phyloP scores from a whole-genome alignment of 2,329 filamentous ascomycete species.

The Arthrobotrys megalospora region DNA sequence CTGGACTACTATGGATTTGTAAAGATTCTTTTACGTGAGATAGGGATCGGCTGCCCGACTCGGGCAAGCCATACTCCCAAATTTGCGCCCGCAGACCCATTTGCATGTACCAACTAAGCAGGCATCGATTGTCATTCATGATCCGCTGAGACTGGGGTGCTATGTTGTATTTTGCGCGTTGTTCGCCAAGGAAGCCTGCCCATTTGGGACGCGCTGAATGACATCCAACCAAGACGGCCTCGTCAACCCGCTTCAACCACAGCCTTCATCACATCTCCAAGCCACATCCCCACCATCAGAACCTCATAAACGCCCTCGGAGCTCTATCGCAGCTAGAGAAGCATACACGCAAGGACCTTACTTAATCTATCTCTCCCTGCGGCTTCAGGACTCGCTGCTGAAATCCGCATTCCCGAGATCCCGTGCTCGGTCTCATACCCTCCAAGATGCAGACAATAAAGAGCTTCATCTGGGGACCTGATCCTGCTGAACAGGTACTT shows the following conservation, averaged over 20 bases:
- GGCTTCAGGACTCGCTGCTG: background rate
- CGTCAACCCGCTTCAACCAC: slow-evolving; percentile 12
- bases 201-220: slow-evolving; percentile 25
- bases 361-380: background rate
- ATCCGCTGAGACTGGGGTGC: background rate
- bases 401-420: background rate
- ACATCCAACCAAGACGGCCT: slow-evolving; percentile 23
- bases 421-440: background rate
- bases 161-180: slow-evolving; percentile 36
- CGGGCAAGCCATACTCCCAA: no score
- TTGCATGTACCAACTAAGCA: no score
- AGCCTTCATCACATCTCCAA: slow-evolving; percentile 17
- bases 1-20: no score
- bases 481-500: slow-evolving; percentile 88
- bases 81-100: no score
- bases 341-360: background rate
- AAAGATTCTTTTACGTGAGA: no score
- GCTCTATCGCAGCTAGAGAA: background rate
- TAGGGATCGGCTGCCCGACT: no score
- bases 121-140: background rate
- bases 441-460: slow-evolving; percentile 84
- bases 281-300: background rate
- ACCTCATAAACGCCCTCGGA: background rate
- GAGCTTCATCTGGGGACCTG: slow-evolving; percentile 89
- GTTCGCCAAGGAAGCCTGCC: slow-evolving; percentile 10